Evolutionary conservation across 2,329 filamentous ascomycete species (phyloP).

Genomic region (Aspergillus floridensis): DNA sequence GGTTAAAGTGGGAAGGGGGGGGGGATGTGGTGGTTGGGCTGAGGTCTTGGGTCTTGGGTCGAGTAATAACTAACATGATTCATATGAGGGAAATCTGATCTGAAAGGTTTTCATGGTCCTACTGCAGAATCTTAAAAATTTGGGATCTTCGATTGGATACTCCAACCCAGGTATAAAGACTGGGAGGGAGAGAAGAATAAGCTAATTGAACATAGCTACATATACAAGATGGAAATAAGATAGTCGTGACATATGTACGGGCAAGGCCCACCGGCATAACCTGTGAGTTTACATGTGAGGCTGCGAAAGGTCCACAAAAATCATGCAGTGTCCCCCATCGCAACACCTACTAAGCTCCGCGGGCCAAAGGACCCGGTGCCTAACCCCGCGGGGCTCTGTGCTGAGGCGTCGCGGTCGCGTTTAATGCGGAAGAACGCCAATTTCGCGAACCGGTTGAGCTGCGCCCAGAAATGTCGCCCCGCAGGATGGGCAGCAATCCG

Average conservation of each 20-base stretch:
- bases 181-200: background rate
- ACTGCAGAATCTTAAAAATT: background rate
- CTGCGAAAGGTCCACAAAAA: background rate
- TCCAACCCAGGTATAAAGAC: background rate
- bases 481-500: constrained; percentile 83
- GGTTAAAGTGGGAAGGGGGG: too few relatives aligned
- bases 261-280: background rate
- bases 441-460: constrained; percentile 82
- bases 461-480: constrained; percentile 88
- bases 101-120: too few relatives aligned
- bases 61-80: too few relatives aligned
- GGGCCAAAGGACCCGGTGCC: constrained; percentile 28
- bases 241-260: background rate
- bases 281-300: background rate
- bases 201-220: background rate
- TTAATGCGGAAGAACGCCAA: constrained; percentile 78
- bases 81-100: too few relatives aligned
- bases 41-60: background rate
- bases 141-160: background rate
- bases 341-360: constrained; percentile 38
- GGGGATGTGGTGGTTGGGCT: background rate
- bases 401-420: constrained; percentile 53
- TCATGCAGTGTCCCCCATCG: constrained; percentile 27
- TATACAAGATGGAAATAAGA: background rate
- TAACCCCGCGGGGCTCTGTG: constrained; percentile 23